Conservation (phyloP, 2,329 filamentous ascomycete genomes). For the Neurospora crassa region DNA sequence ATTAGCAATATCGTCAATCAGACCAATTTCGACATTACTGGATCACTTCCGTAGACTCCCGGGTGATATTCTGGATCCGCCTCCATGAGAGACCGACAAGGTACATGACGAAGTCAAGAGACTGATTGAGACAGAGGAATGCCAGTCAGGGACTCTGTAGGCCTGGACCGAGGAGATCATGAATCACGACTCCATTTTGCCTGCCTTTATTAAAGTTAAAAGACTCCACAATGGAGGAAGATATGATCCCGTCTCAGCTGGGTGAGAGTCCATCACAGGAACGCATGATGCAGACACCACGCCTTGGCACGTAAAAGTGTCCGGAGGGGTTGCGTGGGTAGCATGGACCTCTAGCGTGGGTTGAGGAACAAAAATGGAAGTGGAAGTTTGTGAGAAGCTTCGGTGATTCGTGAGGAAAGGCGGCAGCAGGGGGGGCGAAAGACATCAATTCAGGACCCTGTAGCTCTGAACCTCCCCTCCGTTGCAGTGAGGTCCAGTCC, state of each 20-base stretch:
- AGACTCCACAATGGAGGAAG: background rate
- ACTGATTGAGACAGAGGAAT: background rate
- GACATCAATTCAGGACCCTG: background rate
- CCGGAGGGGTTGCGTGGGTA: background rate
- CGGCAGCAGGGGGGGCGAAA: background rate
- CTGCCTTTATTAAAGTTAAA: background rate
- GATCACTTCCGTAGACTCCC: background rate
- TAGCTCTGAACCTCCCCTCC: background rate
- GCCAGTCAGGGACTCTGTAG: background rate
- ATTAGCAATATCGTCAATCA: background rate
- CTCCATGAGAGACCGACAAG: background rate
- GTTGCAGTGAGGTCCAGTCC: background rate
- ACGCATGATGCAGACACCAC: background rate
- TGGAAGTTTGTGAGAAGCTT: background rate
- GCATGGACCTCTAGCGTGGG: background rate
- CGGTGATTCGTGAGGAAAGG: background rate
- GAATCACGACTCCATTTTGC: background rate
- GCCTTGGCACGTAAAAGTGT: background rate
- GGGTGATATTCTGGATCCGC: background rate
- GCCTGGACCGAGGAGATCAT: background rate
- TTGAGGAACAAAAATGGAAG: background rate
- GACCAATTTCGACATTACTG: background rate
- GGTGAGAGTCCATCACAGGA: background rate
- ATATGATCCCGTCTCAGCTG: background rate
- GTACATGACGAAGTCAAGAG: background rate